phyloP scores from a whole-genome alignment of 1,284 basidiomycete species.

The Meira miltonrushii region DNA sequence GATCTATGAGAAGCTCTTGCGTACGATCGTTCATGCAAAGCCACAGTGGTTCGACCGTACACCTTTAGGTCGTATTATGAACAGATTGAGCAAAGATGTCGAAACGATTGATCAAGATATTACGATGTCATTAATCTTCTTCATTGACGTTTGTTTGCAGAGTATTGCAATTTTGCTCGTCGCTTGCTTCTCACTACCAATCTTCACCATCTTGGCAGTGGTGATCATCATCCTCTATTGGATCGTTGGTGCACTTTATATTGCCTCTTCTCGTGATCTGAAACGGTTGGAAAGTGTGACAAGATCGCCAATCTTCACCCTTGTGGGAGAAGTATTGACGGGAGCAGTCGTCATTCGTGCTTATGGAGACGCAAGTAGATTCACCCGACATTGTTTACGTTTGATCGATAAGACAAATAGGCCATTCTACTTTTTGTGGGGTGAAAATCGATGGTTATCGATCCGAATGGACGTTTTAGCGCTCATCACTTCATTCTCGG shows the following conservation, averaged over 20 bases:
- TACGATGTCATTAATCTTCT: slow-evolving; percentile 19
- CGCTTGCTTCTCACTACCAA: slow-evolving; percentile 47
- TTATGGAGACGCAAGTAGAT: slow-evolving; percentile 74
- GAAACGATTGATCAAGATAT: slow-evolving; percentile 52
- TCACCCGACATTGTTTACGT: slow-evolving; percentile 58
- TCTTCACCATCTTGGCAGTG: slow-evolving; percentile 30
- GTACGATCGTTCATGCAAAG: slow-evolving; percentile 76
- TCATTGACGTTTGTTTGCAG: slow-evolving; percentile 27
- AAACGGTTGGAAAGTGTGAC: slow-evolving; percentile 51
- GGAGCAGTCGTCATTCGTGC: slow-evolving; percentile 81
- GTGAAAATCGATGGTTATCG: slow-evolving; percentile 57
- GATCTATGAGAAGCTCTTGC: slow-evolving; percentile 60
- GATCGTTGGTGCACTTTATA: slow-evolving; percentile 47
- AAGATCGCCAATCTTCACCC: slow-evolving; percentile 50
- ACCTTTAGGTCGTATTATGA: slow-evolving; percentile 50
- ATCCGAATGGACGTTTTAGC: slow-evolving; percentile 49
- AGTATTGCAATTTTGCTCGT: slow-evolving; percentile 34
- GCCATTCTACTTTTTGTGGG: slow-evolving; percentile 56
- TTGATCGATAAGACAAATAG: slow-evolving; percentile 56
- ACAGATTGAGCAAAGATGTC: slow-evolving; percentile 49
- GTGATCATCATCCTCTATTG: slow-evolving; percentile 41
- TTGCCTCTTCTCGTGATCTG: slow-evolving; percentile 48
- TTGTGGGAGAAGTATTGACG: slow-evolving; percentile 62
- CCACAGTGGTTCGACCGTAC: slow-evolving; percentile 50
- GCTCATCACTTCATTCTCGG: slow-evolving; percentile 39